A percentile compares a stretch with the other conserved stretches of the same genome.
Conservation (phyloP, 2,329 filamentous ascomycete species). For the Drechslerella stenobrocha region DNA sequence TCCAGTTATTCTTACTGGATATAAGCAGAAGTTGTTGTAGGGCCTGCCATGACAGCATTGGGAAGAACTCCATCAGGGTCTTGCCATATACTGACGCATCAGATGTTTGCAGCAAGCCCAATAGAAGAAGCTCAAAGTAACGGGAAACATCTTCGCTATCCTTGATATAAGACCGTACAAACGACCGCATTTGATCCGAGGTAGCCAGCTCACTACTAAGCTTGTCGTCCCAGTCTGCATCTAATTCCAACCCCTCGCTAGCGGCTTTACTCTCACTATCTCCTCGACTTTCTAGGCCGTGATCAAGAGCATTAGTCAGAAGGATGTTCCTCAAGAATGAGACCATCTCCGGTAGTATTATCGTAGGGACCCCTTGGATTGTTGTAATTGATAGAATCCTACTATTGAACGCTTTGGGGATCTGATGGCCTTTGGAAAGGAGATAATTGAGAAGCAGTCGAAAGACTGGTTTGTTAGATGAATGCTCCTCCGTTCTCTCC, state of each 20-base stretch:
- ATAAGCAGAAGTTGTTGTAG: conserved; percentile 25
- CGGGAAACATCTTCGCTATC: conserved; percentile 15
- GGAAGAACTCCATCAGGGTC: conserved; percentile 40
- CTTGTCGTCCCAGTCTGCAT: conserved; percentile 82
- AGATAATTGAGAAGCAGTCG: conserved; percentile 58
- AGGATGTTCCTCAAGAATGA: conserved; percentile 35
- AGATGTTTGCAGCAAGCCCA: conserved; percentile 15
- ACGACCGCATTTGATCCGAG: conserved; percentile 57
- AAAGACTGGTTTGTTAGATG: conserved; percentile 57
- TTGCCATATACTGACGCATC: conserved; percentile 22
- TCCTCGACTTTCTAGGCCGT: conserved; percentile 9
- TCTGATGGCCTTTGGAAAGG: conserved; percentile 55
- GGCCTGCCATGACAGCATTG: conserved; percentile 38
- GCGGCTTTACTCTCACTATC: conserved; percentile 55
- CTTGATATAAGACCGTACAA: conserved; percentile 36
- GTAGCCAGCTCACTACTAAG: conserved; percentile 73
- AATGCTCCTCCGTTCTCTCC: conserved; percentile 9
- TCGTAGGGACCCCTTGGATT: conserved; percentile 49
- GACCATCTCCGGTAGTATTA: conserved; percentile 40
- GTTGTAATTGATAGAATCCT: conserved; percentile 3
- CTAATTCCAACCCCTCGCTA: conserved; percentile 61
- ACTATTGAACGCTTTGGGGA: conserved; percentile 54
- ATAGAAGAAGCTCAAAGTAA: conserved; percentile 32
- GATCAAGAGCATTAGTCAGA: conserved; percentile 26
- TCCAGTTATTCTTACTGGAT: conserved; percentile 30